Evolutionary conservation across 768 basidiomycete species (phyloP).

Genomic region (Russula griseocarnosa): DNA sequence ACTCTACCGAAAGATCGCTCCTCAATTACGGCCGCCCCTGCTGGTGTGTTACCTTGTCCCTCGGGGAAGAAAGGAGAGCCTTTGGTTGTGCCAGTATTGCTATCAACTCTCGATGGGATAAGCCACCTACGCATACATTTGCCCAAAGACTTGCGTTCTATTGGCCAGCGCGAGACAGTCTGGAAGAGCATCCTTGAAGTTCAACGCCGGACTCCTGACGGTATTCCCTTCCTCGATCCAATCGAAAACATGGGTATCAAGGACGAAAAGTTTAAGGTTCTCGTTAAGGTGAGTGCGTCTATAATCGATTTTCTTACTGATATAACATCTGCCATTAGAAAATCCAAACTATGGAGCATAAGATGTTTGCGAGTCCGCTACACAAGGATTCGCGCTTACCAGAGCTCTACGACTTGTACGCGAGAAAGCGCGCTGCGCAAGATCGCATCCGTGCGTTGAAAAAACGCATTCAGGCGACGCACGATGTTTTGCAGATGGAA

Average conservation of each 20-base stretch:
- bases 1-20: slow-evolving; percentile 56
- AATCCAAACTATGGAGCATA: slow-evolving; percentile 86
- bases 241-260: slow-evolving; percentile 94
- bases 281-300: slow-evolving; percentile 62
- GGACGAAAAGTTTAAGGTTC: slow-evolving; percentile 85
- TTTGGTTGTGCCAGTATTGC: slow-evolving; percentile 81
- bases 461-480: slow-evolving; percentile 83
- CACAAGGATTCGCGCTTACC: slow-evolving; percentile 76
- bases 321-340: slow-evolving; percentile 48
- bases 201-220: slow-evolving; percentile 84
- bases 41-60: slow-evolving; percentile 72
- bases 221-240: slow-evolving; percentile 84
- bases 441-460: slow-evolving; percentile 71
- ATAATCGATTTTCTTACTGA: background rate
- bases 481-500: slow-evolving; percentile 91
- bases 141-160: slow-evolving; percentile 83
- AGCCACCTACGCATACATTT: slow-evolving; percentile 83
- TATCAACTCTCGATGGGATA: slow-evolving; percentile 83
- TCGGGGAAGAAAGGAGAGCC: slow-evolving; percentile 71
- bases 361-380: slow-evolving; percentile 73
- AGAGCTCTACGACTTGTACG: slow-evolving; percentile 74
- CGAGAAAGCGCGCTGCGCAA: slow-evolving; percentile 67
- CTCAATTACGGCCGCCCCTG: slow-evolving; percentile 53
- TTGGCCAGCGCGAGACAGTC: slow-evolving; percentile 69
- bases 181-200: slow-evolving; percentile 93